These are phyloP conservation scores for Tanacetum coccineum DNA, from an alignment of 129 eudicot genomes.

Conservation along the genomic window DNA sequence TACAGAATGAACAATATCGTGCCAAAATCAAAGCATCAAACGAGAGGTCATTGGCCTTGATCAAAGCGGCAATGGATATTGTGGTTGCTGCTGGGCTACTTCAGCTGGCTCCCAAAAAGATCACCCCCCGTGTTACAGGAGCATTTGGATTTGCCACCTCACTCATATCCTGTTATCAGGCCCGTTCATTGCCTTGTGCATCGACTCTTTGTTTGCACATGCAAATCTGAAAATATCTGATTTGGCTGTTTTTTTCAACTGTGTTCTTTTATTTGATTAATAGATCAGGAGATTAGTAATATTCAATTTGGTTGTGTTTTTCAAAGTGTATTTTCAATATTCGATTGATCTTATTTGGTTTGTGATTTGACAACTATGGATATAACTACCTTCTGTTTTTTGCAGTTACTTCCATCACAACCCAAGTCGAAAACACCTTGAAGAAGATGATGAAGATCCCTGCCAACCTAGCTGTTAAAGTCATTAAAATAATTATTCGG, in stretches of 20 bases:
- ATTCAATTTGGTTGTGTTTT: no score
- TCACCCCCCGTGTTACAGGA: conserved; percentile 96
- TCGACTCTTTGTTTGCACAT: no score
- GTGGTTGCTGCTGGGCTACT: conserved; percentile 89
- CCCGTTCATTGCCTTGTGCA: conserved; percentile 9
- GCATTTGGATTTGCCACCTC: conserved; percentile 85
- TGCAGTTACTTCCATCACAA: conserved; percentile 83
- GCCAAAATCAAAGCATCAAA: conserved; percentile 62
- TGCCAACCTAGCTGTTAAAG: conserved; percentile 8
- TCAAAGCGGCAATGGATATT: conserved; percentile 80
- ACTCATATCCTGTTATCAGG: conserved; percentile 99
- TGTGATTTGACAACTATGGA: background rate
- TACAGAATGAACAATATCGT: conserved; percentile 75
- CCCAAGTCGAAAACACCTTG: conserved; percentile 72
- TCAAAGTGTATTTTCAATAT: background rate
- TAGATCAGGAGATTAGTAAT: no score
- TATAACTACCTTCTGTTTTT: conserved; percentile 10
- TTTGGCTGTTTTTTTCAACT: no score
- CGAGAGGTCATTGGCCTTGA: conserved; percentile 75
- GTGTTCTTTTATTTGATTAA: no score
- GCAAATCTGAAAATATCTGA: no score
- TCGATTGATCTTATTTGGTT: background rate
- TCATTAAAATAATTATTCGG: conserved; percentile 26
- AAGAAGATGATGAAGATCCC: conserved; percentile 17
- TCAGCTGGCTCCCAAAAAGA: conserved; percentile 83